These are phyloP conservation scores for Boletus holoroseus DNA, from an alignment of 1,284 basidiomycete genomes.

Conservation along the genomic window DNA sequence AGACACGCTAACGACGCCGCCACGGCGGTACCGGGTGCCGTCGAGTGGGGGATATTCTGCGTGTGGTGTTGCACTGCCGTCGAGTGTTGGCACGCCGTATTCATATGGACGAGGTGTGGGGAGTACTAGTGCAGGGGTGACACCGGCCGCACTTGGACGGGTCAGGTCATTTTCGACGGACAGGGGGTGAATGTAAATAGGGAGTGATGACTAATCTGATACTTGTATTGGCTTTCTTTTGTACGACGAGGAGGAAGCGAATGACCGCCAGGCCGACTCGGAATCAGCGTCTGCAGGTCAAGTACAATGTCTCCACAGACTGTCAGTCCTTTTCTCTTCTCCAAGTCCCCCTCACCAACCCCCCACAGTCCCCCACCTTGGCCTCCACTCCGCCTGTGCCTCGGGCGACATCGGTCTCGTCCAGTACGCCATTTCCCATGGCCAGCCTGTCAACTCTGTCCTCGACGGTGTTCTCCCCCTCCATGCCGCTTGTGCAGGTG, in stretches of 20 bases:
- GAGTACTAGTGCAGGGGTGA: conserved; percentile 21
- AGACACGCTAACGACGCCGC: conserved; percentile 29
- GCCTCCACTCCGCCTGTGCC: conserved; percentile 83
- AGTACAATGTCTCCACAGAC: conserved; percentile 74
- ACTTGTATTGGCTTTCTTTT: not conserved
- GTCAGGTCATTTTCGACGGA: conserved; percentile 16
- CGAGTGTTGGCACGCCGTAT: conserved; percentile 21
- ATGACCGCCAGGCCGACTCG: conserved; percentile 17
- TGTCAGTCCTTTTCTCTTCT: conserved; percentile 43
- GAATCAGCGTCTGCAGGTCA: conserved; percentile 47
- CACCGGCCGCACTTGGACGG: conserved; percentile 17
- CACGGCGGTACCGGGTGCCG: conserved; percentile 20
- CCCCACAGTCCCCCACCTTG: conserved; percentile 71
- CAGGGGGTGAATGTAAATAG: conserved; percentile 5
- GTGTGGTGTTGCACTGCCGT: conserved; percentile 13
- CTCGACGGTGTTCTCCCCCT: conserved; percentile 88
- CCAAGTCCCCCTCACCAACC: not conserved
- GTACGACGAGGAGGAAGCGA: conserved; percentile 6
- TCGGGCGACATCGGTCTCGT: conserved; percentile 85
- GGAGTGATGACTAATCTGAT: conserved; percentile 17
- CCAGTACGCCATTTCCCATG: conserved; percentile 83
- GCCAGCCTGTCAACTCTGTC: conserved; percentile 90
- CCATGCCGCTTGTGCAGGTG: conserved; percentile 86
- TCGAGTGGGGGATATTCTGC: conserved; percentile 17
- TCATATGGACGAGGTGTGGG: conserved; percentile 12